These are phyloP conservation scores for Dactylis glomerata DNA, from an alignment of 176 grass and related monocot genomes.

Conservation along the genomic window DNA sequence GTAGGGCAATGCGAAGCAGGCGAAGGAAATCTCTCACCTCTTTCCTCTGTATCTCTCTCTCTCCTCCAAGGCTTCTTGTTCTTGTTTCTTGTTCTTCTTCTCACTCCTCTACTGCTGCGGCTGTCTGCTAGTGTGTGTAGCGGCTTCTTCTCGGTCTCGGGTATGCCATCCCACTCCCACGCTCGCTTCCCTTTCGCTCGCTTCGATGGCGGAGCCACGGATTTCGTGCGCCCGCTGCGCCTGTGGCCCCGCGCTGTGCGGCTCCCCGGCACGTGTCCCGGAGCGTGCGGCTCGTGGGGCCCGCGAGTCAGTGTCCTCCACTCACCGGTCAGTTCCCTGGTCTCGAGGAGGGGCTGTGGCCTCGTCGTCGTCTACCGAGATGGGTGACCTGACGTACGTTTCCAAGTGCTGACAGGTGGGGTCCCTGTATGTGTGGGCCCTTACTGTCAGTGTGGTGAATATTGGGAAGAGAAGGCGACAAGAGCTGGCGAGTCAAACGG, in stretches of 20 bases:
- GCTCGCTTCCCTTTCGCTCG: constrained; percentile 30
- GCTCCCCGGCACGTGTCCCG: constrained; percentile 33
- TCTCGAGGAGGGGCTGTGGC: background rate
- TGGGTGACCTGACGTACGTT: background rate
- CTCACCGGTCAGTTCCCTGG: constrained; percentile 1
- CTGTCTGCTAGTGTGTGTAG: background rate
- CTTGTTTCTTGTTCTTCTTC: background rate
- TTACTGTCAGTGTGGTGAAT: rapidly evolving
- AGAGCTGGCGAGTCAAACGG: constrained; percentile 32
- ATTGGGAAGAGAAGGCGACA: constrained; percentile 6
- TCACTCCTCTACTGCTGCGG: background rate
- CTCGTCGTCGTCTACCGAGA: background rate
- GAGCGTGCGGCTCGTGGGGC: background rate
- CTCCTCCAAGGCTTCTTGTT: background rate
- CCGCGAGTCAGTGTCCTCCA: background rate
- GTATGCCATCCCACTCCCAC: constrained; percentile 11
- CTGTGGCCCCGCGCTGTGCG: constrained; percentile 27
- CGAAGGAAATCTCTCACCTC: constrained; percentile 15
- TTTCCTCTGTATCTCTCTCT: background rate
- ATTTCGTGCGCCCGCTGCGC: constrained; percentile 28
- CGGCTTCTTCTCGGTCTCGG: background rate
- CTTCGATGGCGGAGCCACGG: background rate
- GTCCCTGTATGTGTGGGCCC: rapidly evolving
- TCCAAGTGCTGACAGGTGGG: background rate
- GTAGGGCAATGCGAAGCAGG: background rate